Base-by-base conservation (phyloP, 1,284 basidiomycete genomes). In the Coniferiporia weirii region DNA sequence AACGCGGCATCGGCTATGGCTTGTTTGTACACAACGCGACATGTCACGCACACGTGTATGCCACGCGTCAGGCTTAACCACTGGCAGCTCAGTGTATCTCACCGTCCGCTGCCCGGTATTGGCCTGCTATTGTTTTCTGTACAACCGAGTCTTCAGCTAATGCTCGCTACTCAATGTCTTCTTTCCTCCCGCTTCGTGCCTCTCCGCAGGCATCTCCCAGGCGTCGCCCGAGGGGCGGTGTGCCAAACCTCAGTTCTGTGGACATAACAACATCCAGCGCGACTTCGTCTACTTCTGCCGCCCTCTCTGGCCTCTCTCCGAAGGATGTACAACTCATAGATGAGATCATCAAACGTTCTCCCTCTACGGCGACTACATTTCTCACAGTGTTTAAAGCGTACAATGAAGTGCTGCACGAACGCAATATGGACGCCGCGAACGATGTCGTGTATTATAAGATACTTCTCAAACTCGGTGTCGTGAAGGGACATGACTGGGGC, bases 401-500 rank as follows among this genome's bases (percentile, higher is more conserved):
- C 69, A 89, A 84, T 65, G 84, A 87, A 61, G 81, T 90, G 19
- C 73, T 92, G 15, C 79, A 80, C 59, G 84, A 87, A 63, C 78
- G 84, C 4, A 85, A 85, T 1, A 72, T 92, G n/a, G 87, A 91
- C 64, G 79, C 84, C n/a, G 81, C 85, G 60, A 76, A 81, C 36
- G 91, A 93, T 69, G 87, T 89, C 13, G 75, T 85, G n/a, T 89
- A 86, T 67, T 93, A 91, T 68, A 82, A 83, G 27, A 88, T 89
- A 68, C 71, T 93, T 36, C 71, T 93, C 61, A 91, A 92, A 69
- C 74, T 93, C 4, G 87, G 88, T 47, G 89, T 86, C 32, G 67
- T 92, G 67, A 87, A 83, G 71, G 90, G 87, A 13, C 75, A 75
- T 56, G 86, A 79, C 66, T 93, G 89, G 89, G 80, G 76, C 20